These are phyloP conservation scores for Geotrichum bryndzae DNA, from an alignment of 1,139 yeast species.

Conservation along the genomic window DNA sequence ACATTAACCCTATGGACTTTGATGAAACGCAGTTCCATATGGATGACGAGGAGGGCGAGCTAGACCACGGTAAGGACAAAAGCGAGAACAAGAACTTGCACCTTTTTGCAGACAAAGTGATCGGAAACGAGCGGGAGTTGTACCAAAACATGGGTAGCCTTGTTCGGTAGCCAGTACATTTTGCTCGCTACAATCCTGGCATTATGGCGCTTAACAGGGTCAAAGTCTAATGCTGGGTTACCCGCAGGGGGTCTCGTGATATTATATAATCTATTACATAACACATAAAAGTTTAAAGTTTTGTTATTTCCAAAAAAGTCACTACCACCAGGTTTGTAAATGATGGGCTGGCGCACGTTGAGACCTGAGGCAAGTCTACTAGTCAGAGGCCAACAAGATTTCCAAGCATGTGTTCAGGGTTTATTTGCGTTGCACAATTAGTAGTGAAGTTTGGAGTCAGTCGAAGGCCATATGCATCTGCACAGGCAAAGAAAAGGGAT, in stretches of 20 bases:
- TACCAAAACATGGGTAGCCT: constrained; percentile 6
- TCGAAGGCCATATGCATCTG: too few relatives aligned
- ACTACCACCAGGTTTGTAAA: background rate
- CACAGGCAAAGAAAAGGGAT: too few relatives aligned
- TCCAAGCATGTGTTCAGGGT: too few relatives aligned
- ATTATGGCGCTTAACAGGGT: background rate
- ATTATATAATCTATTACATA: background rate
- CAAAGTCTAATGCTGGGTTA: background rate
- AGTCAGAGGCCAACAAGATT: too few relatives aligned
- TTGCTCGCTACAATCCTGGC: background rate
- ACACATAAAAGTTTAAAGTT: background rate
- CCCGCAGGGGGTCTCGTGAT: background rate
- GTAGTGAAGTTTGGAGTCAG: too few relatives aligned
- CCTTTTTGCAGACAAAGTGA: background rate
- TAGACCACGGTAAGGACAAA: background rate
- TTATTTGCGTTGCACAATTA: too few relatives aligned
- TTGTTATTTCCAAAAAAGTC: background rate
- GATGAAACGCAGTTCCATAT: constrained; percentile 8
- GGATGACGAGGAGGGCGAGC: constrained; percentile 3
- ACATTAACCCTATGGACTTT: background rate
- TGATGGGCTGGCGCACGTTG: too few relatives aligned
- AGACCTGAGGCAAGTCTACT: too few relatives aligned
- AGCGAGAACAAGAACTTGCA: background rate
- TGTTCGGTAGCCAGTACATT: background rate
- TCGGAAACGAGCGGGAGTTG: background rate